phyloP scores from a whole-genome alignment of 352 stramenopile genomes.

The Pythium aphanidermatum region DNA sequence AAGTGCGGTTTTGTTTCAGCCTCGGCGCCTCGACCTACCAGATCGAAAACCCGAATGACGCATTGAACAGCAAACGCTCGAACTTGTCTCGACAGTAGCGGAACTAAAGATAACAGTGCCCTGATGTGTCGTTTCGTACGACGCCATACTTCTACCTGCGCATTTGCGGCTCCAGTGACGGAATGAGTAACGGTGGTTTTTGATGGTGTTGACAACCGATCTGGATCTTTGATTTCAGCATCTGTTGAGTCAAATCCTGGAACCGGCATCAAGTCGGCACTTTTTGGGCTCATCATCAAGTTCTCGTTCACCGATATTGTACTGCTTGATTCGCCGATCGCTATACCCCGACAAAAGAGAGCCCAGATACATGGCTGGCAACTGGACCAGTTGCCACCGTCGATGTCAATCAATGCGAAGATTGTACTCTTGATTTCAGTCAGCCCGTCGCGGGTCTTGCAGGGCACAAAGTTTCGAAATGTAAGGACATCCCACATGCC shows the following conservation, averaged over 20 bases:
- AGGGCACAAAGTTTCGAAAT: conserved; percentile 26
- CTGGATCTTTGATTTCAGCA: conserved; percentile 5
- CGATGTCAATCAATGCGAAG: conserved; percentile 60
- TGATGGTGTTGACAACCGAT: neutral
- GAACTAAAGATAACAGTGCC: conserved; percentile 50
- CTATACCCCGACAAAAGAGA: conserved; percentile 72
- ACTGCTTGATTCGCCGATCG: conserved; percentile 64
- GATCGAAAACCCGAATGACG: conserved; percentile 66
- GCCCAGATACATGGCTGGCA: conserved; percentile 65
- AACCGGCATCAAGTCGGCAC: conserved; percentile 6
- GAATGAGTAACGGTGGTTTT: conserved; percentile 21
- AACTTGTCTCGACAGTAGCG: conserved; percentile 65
- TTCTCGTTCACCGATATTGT: conserved; percentile 21
- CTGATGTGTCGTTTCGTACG: conserved; percentile 62
- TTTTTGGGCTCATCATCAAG: conserved; percentile 73
- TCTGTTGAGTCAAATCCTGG: conserved; percentile 1
- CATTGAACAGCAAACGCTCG: conserved; percentile 74
- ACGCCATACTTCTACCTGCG: conserved; percentile 67
- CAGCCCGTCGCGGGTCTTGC: conserved; percentile 29
- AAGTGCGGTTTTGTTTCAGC: conserved; percentile 49
- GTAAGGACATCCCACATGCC: conserved; percentile 64
- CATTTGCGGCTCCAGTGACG: conserved; percentile 18
- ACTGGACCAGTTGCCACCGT: conserved; percentile 34
- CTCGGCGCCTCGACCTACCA: conserved; percentile 27
- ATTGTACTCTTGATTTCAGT: conserved; percentile 50